Percentiles rank a stretch among this genome's conserved stretches.
Evolutionary conservation across 1,284 basidiomycete species (phyloP).

Genomic region (Inonotus hispidus): DNA sequence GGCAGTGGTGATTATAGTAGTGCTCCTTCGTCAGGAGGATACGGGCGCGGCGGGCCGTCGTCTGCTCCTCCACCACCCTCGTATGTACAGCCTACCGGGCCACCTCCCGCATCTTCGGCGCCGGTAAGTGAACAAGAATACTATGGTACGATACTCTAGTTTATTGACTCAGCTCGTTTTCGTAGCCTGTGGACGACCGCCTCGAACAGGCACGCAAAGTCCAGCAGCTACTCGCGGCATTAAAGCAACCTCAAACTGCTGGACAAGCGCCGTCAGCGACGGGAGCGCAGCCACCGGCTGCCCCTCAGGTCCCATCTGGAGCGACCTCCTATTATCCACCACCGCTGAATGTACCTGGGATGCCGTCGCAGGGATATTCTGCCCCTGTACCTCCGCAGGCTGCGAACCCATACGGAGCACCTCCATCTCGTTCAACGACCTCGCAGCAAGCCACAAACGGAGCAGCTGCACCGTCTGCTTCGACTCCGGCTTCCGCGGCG

Average conservation of each 20-base stretch:
- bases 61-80: constrained; percentile 25
- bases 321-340: constrained; percentile 36
- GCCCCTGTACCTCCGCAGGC: constrained; percentile 1
- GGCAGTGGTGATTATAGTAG: constrained; percentile 27
- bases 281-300: constrained; percentile 32
- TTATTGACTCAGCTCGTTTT: not conserved
- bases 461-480: constrained; percentile 2
- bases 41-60: constrained; percentile 20
- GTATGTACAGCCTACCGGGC: constrained; percentile 28
- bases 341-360: constrained; percentile 29
- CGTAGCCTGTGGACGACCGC: constrained; percentile 53
- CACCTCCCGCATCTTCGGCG: constrained; percentile 1
- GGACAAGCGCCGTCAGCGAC: constrained; percentile 30
- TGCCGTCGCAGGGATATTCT: constrained; percentile 13
- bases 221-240: constrained; percentile 70
- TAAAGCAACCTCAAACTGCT: constrained; percentile 60
- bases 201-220: constrained; percentile 79
- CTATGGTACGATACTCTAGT: not conserved
- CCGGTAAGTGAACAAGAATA: not conserved
- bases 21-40: constrained; percentile 11
- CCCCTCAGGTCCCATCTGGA: constrained; percentile 26
- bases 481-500: constrained; percentile 18
- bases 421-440: constrained; percentile 4
- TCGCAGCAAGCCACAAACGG: constrained; percentile 1
- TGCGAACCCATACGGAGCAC: constrained; percentile 12